phyloP scores from a whole-genome alignment of 2,329 filamentous ascomycete species.

The Myriosclerotinia duriaeana region DNA sequence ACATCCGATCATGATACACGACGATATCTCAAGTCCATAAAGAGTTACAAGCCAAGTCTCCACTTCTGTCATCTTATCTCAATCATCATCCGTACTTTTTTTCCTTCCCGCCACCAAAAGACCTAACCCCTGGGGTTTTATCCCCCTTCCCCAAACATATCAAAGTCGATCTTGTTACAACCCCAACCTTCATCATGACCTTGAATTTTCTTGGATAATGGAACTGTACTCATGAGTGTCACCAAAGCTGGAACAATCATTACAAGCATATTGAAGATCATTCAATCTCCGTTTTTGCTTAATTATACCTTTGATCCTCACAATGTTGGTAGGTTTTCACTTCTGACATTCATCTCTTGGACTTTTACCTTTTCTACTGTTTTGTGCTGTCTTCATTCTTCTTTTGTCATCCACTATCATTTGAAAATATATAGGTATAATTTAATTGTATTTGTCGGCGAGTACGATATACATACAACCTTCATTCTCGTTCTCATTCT shows the following conservation, averaged over 20 bases:
- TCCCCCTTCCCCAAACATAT: constrained; percentile 16
- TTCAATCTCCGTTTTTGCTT: constrained; percentile 28
- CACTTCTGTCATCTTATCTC: constrained; percentile 21
- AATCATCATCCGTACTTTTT: constrained; percentile 16
- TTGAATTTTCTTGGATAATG: constrained; percentile 14
- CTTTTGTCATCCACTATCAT: constrained; percentile 11
- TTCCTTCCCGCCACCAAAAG: neutral
- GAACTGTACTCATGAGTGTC: constrained; percentile 19
- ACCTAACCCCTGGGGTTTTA: constrained; percentile 9
- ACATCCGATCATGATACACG: constrained; percentile 11
- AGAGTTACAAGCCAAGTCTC: constrained; percentile 4
- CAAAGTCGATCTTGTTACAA: constrained; percentile 7
- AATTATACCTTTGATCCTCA: constrained; percentile 34
- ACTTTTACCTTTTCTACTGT: neutral
- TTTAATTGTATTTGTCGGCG: constrained; percentile 37
- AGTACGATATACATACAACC: constrained; percentile 35
- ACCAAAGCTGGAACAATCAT: constrained; percentile 8
- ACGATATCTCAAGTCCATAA: constrained; percentile 1
- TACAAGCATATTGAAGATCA: constrained; percentile 29
- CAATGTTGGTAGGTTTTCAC: constrained; percentile 13
- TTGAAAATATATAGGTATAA: constrained; percentile 11
- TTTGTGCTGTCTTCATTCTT: constrained; percentile 23
- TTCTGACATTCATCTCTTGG: constrained; percentile 17
- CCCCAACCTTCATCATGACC: constrained; percentile 18
- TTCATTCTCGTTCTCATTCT: neutral